Evolutionary conservation across 306 rosid species (phyloP).

Genomic region (Morella rubra): DNA sequence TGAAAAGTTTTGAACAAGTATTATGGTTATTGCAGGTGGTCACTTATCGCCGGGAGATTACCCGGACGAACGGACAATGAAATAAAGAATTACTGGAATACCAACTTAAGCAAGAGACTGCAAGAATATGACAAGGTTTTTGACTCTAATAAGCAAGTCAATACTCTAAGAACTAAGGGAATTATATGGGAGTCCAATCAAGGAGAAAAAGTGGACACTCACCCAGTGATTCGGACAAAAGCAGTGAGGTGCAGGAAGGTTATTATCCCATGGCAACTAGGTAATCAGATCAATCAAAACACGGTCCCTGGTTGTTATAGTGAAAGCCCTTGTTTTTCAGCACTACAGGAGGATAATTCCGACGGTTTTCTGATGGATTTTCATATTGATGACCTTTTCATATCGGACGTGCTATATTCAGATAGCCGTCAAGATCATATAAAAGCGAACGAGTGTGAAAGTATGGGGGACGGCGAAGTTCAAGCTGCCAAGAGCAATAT

Average conservation of each 20-base stretch:
- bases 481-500: background rate
- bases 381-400: constrained; percentile 6
- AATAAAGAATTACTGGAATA: constrained; percentile 40
- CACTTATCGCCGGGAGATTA: constrained; percentile 36
- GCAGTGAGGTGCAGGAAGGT: constrained; percentile 17
- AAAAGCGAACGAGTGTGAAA: background rate
- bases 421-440: background rate
- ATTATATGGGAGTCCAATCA: background rate
- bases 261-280: constrained; percentile 4
- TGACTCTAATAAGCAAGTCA: too few relatives aligned
- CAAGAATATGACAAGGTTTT: background rate
- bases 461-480: background rate
- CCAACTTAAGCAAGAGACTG: constrained; percentile 23
- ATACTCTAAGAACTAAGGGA: too few relatives aligned
- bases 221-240: constrained; percentile 17
- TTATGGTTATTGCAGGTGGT: constrained; percentile 22
- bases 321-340: background rate
- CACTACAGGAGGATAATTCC: background rate
- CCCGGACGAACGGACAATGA: constrained; percentile 46
- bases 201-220: background rate
- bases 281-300: background rate
- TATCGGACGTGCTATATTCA: background rate
- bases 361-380: constrained; percentile 1
- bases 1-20: too few relatives aligned
- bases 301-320: background rate